Conservation (phyloP, 148 eudicot species). For the Agrostemma githago region DNA sequence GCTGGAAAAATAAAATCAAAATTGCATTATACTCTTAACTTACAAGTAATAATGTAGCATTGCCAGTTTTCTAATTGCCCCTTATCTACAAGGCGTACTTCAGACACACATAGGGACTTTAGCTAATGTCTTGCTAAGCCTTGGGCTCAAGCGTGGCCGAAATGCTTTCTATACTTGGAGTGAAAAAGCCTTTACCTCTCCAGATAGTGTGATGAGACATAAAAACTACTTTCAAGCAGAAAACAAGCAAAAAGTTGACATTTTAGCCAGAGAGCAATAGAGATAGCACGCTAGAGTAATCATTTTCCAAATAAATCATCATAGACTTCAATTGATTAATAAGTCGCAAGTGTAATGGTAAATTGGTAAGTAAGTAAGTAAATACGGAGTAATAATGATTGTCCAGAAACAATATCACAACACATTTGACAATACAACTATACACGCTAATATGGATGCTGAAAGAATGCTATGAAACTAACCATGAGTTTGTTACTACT, state of each 20-base stretch:
- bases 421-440: not conserved
- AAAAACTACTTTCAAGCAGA: not conserved
- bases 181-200: not conserved
- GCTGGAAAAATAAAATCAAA: no score
- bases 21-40: no score
- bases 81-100: no score
- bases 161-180: not conserved
- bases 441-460: not conserved
- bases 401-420: not conserved
- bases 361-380: no score
- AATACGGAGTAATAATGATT: not conserved
- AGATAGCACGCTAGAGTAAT: not conserved
- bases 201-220: not conserved
- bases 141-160: no score
- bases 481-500: conserved; percentile 20
- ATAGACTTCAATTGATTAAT: no score
- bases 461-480: not conserved
- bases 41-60: no score
- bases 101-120: no score
- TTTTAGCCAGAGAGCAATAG: not conserved
- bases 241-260: not conserved
- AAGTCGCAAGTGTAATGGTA: not conserved
- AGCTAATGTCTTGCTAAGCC: no score
- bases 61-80: no score
- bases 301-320: not conserved